phyloP scores from a whole-genome alignment of 306 rosid species.

The Dicorynia guianensis region DNA sequence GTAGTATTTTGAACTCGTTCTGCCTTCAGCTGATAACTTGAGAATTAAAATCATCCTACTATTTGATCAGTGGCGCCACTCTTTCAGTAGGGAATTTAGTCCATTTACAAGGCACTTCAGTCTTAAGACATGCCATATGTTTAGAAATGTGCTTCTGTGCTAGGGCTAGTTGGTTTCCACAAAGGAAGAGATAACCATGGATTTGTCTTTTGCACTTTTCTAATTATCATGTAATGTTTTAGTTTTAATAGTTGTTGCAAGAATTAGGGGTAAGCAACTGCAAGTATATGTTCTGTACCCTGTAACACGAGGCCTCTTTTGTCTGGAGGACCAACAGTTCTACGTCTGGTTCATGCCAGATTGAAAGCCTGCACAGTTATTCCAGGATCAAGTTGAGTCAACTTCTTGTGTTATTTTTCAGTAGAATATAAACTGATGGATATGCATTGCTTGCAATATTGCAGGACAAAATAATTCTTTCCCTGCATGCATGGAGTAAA shows the following conservation, averaged over 20 bases:
- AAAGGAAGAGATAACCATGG: conserved; percentile 11
- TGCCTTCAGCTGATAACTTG: background rate
- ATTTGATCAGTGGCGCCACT: background rate
- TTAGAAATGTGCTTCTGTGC: conserved; percentile 18
- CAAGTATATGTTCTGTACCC: background rate
- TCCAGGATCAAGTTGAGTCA: background rate
- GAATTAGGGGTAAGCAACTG: too few relatives aligned
- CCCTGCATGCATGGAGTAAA: conserved; percentile 25
- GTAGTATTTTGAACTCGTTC: too few relatives aligned
- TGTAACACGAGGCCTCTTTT: background rate
- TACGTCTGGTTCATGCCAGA: background rate
- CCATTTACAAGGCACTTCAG: conserved; percentile 29
- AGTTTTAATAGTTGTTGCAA: background rate
- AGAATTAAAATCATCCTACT: conserved; percentile 9
- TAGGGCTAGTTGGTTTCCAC: conserved; percentile 24
- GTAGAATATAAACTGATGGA: background rate
- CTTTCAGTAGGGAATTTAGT: conserved; percentile 5
- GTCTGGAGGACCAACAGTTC: background rate
- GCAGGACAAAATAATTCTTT: conserved; percentile 37
- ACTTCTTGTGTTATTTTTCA: background rate
- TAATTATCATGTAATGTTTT: background rate
- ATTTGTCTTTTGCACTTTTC: background rate
- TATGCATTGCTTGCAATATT: background rate
- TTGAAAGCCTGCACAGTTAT: conserved; percentile 3
- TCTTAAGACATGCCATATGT: conserved; percentile 21